Conservation (phyloP, 495 filamentous ascomycete species). For the Penicillium roqueforti region DNA sequence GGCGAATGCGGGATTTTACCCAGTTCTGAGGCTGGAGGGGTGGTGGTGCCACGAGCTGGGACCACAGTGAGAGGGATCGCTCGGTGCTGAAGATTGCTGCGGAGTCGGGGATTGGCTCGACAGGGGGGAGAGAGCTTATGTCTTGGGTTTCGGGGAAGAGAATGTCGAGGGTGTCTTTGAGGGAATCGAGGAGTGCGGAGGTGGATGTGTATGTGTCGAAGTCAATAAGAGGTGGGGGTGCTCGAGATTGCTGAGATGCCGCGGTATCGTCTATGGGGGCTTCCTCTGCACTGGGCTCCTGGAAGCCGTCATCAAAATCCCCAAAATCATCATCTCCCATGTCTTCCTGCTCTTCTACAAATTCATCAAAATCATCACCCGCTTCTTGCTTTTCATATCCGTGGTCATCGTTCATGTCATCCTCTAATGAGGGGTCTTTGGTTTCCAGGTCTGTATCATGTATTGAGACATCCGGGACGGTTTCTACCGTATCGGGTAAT, state of each 20-base stretch:
- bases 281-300: constrained; percentile 53
- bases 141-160: constrained; percentile 52
- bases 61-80: constrained; percentile 85
- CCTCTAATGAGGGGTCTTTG: constrained; percentile 17
- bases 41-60: constrained; percentile 90
- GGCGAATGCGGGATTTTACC: constrained; percentile 93
- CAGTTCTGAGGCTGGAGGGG: constrained; percentile 95
- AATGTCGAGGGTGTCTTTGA: constrained; percentile 49
- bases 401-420: constrained; percentile 31
- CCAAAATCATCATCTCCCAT: constrained; percentile 70
- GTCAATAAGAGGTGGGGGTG: constrained; percentile 66
- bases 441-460: constrained; percentile 31
- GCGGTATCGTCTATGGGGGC: constrained; percentile 18
- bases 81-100: constrained; percentile 52
- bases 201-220: constrained; percentile 58
- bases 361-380: constrained; percentile 91
- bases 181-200: constrained; percentile 41
- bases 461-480: constrained; percentile 39
- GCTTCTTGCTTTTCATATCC: constrained; percentile 33
- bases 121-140: constrained; percentile 35
- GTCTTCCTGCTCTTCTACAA: constrained; percentile 74
- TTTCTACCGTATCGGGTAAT: constrained; percentile 47
- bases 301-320: constrained; percentile 86
- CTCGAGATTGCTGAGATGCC: constrained; percentile 37
- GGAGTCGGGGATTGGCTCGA: constrained; percentile 42